These are phyloP conservation scores for Metarhizium brunneum DNA, from an alignment of 2,329 filamentous ascomycete species.

Conservation along the genomic window DNA sequence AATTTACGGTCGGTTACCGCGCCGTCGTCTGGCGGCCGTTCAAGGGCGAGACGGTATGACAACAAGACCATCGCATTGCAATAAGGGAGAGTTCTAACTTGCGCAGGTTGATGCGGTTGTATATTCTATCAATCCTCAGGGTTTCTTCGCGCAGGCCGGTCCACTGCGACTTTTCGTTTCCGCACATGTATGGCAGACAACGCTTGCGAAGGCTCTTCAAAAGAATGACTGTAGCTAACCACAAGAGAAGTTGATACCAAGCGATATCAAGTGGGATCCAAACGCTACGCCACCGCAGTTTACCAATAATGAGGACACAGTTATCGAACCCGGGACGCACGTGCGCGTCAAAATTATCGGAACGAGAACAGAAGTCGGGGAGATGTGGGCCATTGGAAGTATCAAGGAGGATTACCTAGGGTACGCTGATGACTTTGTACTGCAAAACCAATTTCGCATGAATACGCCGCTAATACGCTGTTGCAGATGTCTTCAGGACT, in stretches of 20 bases:
- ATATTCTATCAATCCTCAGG: constrained; percentile 80
- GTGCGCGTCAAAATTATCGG: constrained; percentile 92
- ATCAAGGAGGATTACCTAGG: constrained; percentile 80
- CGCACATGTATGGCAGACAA: constrained; percentile 55
- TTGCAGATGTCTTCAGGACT: constrained; percentile 17
- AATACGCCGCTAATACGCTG: constrained; percentile 7
- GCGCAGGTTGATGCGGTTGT: constrained; percentile 86
- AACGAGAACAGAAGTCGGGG: constrained; percentile 83
- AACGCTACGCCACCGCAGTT: constrained; percentile 96
- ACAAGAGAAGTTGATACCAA: constrained; percentile 65
- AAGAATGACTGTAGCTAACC: neutral
- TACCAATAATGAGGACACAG: constrained; percentile 87
- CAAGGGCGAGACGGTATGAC: constrained; percentile 87
- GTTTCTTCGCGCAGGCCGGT: constrained; percentile 80
- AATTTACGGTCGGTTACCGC: constrained; percentile 91
- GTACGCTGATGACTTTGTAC: constrained; percentile 27
- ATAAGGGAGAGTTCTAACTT: constrained; percentile 19
- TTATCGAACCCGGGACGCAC: constrained; percentile 89
- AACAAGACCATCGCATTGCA: constrained; percentile 8
- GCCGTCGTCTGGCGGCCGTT: constrained; percentile 97
- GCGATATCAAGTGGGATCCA: constrained; percentile 86
- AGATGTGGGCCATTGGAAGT: constrained; percentile 94
- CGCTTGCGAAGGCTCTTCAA: neutral
- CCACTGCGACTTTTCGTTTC: constrained; percentile 73
- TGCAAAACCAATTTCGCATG: neutral